Base-by-base conservation (phyloP, 768 basidiomycete genomes). In the Calocybe cyanea region DNA sequence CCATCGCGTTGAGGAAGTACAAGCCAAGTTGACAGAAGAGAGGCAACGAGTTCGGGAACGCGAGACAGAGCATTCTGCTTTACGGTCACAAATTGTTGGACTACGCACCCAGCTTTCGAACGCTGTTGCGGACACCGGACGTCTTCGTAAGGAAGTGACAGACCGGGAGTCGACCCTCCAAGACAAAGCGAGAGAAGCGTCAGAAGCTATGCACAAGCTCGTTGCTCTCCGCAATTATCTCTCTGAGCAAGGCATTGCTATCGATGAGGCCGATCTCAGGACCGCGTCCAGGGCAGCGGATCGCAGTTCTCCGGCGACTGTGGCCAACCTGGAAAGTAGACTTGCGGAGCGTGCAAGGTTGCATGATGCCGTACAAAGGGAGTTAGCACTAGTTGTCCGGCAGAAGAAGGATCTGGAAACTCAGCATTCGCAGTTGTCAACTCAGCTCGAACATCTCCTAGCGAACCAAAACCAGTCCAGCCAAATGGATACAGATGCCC, bases 141-240 rank as follows among this genome's bases (percentile, higher is more conserved):
- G 78, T 2, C 62, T 87, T 41, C 82, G 83, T 51, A 85, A 84
- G 55, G 87, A 90, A 25, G 63, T 88, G 2, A 66, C 75, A 1
- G 74, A 76, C 17, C 82, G 79, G 56, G 91, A 96, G 44, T 58
- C 69, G 7, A 76, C 81, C 41, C 66, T 90, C 30, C 72, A 65
- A 32, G 84, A 87, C 43, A 81, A 80, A 56, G 55, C 72, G 24
- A 82, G 82, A 59, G 80, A 85, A 38, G 72, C 80, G 0, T 71
- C 83, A 0, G 88, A 92, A 48, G 70, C 82, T 1, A 80, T 77
- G 47, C 69, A 92, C 50, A 87, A 89, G 49, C 69, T 89, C 53
- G 78, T 73, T 19, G 85, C 90, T 71, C 71, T 98, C 47, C 83
- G 92, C 37, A 87, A 81, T 59, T 84, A 97, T 59, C 76, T 98